Evolutionary conservation across 345 rosid species (phyloP), one percentile per base, ranked within the genome.

Genomic region (Brassica cretica): DNA sequence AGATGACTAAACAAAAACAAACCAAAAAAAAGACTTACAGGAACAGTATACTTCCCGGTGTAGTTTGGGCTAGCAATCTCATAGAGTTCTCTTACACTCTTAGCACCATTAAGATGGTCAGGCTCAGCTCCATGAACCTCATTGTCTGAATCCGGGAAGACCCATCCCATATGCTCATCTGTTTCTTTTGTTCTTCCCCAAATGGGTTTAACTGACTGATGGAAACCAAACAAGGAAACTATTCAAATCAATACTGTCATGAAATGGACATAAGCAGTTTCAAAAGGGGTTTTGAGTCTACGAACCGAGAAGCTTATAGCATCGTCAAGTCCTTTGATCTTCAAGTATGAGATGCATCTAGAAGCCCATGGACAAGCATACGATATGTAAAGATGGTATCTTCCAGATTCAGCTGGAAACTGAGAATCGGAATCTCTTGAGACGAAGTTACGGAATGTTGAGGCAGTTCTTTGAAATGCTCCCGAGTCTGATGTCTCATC

Each of bases 361-460:
- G 90, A 90, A 55, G 97, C 98, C 98, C 98, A 91, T 8, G 98
- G 98, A 76, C 98, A 93, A 71, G 98, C 98, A 85, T 93, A 91
- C 2, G 97, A 93, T 73, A 94, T 78, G 60, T 94, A 94, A 39
- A 94, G 88, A 91, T 92, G 98, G 83, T 94, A 94, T 83, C 98
- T 88, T 71, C 94, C 92, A 6, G 97, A 78, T 69, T 89, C 97
- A 15, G 93, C 88, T 14, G 89, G 90, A 78, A 94, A 94, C 39
- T 77, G 91, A 11, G 97, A 87, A 29, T 84, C 82, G 0, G 88
- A 84, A 29, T 92, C 88, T 70, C 72, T 79, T 2, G 88, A 92
- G 63, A 90, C 86, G 19, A 86, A 83, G 86, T 89, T 87, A 0
- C 91, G 97, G 61, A 94, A 92, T 27, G 97, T 86, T 41, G 98